Evolutionary conservation across 1,284 basidiomycete genomes (phyloP).

Genomic region (Boletellus deceptivus): DNA sequence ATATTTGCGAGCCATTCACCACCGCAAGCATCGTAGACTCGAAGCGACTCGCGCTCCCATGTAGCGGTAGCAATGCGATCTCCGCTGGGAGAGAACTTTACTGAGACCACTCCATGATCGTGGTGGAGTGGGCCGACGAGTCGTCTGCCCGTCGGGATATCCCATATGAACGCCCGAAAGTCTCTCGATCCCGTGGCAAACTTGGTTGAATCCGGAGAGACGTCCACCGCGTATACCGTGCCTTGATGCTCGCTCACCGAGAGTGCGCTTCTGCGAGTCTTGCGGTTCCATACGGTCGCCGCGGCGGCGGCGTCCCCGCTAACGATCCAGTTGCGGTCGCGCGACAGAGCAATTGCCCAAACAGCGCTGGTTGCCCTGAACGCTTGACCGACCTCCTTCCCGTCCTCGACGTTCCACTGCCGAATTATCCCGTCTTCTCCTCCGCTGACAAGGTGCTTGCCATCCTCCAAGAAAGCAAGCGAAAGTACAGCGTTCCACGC

Average conservation of each 20-base stretch:
- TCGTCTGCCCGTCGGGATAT: neutral
- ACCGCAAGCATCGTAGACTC: neutral
- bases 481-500: neutral
- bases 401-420: neutral
- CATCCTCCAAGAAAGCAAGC: neutral
- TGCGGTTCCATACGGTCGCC: slow-evolving; percentile 7
- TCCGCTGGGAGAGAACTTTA: neutral
- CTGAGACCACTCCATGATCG: neutral
- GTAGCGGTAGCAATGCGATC: slow-evolving; percentile 2
- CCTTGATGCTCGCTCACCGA: neutral
- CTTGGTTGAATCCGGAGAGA: slow-evolving; percentile 1
- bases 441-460: neutral
- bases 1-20: neutral
- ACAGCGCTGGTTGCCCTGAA: neutral
- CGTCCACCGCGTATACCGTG: neutral
- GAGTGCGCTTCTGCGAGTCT: neutral
- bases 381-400: neutral
- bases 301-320: slow-evolving; percentile 1
- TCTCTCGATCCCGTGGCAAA: neutral
- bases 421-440: neutral
- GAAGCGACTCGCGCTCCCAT: neutral
- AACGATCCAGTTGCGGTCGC: slow-evolving; percentile 6
- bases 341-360: neutral
- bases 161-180: neutral
- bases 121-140: neutral